These are phyloP conservation scores for Bipolaris bicolor DNA, from an alignment of 2,329 filamentous ascomycete genomes.

Conservation along the genomic window DNA sequence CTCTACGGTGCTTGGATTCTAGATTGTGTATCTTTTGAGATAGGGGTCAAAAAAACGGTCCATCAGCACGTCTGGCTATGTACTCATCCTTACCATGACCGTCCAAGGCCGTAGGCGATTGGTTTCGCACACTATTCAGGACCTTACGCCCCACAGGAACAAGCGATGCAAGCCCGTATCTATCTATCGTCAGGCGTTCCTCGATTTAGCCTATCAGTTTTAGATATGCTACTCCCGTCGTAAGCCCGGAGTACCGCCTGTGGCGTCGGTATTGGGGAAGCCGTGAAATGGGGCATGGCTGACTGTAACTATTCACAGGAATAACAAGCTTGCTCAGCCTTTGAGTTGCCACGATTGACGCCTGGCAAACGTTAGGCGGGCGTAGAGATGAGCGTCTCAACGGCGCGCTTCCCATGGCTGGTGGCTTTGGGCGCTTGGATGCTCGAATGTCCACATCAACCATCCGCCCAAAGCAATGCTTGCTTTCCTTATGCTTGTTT, in stretches of 20 bases:
- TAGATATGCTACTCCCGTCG: conserved; percentile 15
- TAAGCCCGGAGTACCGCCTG: conserved; percentile 18
- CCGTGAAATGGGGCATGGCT: conserved; percentile 23
- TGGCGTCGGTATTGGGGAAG: conserved; percentile 32
- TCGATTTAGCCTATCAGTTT: conserved; percentile 15
- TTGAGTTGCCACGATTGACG: background rate
- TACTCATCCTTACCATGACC: conserved; percentile 5
- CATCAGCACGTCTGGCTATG: conserved; percentile 1
- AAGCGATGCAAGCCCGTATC: conserved; percentile 10
- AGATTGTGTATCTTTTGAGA: background rate
- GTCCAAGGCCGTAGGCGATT: conserved; percentile 15
- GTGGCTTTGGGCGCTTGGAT: conserved; percentile 13
- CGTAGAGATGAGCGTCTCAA: conserved; percentile 13
- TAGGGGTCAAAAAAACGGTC: background rate
- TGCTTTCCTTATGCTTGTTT: conserved; percentile 25
- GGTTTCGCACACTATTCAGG: conserved; percentile 20
- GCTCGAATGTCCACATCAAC: conserved; percentile 22
- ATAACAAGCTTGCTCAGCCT: conserved; percentile 24
- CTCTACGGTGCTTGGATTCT: background rate
- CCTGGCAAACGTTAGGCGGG: background rate
- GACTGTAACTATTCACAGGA: conserved; percentile 21
- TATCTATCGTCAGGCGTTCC: conserved; percentile 10
- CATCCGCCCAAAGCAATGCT: conserved; percentile 18
- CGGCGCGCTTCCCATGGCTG: conserved; percentile 15
- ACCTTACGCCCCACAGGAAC: conserved; percentile 15